Evolutionary conservation across 2,329 filamentous ascomycete species (phyloP).

Genomic region (Venturia asperata): DNA sequence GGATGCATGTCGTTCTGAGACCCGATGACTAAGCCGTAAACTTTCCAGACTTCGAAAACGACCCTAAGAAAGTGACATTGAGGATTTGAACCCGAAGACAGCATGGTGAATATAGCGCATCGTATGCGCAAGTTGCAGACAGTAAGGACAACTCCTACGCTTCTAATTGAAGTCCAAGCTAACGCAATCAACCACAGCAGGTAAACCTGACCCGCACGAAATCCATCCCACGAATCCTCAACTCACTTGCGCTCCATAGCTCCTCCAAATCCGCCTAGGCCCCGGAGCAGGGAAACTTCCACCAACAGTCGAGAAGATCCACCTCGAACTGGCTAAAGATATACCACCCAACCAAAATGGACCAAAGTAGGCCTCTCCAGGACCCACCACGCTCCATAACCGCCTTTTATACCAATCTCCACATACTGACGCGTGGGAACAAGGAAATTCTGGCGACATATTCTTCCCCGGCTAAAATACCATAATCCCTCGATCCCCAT

Average conservation of each 20-base stretch:
- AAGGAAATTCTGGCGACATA: conserved; percentile 83
- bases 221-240: neutral
- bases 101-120: conserved; percentile 53
- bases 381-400: conserved; percentile 30
- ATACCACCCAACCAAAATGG: conserved; percentile 61
- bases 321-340: conserved; percentile 63
- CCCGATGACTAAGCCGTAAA: neutral
- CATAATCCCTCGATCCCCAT: conserved; percentile 84
- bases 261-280: conserved; percentile 69
- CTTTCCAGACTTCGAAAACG: neutral
- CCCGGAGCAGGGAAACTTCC: conserved; percentile 78
- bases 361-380: conserved; percentile 53
- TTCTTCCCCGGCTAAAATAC: conserved; percentile 82
- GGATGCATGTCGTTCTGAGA: too few species aligned
- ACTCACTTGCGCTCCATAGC: conserved; percentile 39
- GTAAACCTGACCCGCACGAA: neutral
- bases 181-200: neutral
- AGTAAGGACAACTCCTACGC: conserved; percentile 45
- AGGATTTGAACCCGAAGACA: conserved; percentile 19
- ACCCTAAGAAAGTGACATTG: neutral
- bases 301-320: conserved; percentile 64
- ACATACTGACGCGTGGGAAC: neutral
- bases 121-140: conserved; percentile 68
- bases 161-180: conserved; percentile 20
- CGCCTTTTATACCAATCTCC: conserved; percentile 22